Evolutionary conservation across 2,329 filamentous ascomycete genomes (phyloP).

Genomic region (Cylindrodendrum hubeiense): DNA sequence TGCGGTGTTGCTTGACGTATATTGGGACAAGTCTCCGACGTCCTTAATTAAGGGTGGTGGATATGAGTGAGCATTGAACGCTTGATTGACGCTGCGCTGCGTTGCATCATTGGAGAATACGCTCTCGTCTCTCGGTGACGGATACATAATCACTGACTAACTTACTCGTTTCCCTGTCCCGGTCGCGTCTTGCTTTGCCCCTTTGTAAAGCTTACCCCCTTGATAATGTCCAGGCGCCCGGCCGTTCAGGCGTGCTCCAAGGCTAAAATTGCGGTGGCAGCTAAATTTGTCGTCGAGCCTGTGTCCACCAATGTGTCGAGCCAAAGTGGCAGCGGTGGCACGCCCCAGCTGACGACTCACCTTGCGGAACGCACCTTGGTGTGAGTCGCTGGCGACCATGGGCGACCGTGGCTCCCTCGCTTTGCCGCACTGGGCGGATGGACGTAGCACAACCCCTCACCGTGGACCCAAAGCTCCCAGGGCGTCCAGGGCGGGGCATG

Average conservation of each 20-base stretch:
- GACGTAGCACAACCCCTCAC: slow-evolving; percentile 17
- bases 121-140: background rate
- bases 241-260: slow-evolving; percentile 30
- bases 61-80: slow-evolving; percentile 11
- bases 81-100: background rate
- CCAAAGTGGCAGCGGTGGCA: slow-evolving; percentile 33
- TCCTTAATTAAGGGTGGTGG: background rate
- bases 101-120: background rate
- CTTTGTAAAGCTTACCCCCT: slow-evolving; percentile 11
- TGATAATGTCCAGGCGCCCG: slow-evolving; percentile 19
- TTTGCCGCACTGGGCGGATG: slow-evolving; percentile 30
- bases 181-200: slow-evolving; percentile 8
- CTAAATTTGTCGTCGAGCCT: slow-evolving; percentile 35
- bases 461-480: slow-evolving; percentile 10
- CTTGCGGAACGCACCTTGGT: slow-evolving; percentile 1
- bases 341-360: slow-evolving; percentile 36
- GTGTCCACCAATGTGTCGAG: slow-evolving; percentile 24
- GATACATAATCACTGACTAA: background rate
- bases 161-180: slow-evolving; percentile 22
- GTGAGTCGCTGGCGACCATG: slow-evolving; percentile 4
- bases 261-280: slow-evolving; percentile 43
- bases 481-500: slow-evolving; percentile 27
- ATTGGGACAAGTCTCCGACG: background rate
- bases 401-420: background rate
- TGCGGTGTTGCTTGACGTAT: slow-evolving; percentile 21